Evolutionary conservation across 1,284 basidiomycete species (phyloP).

Genomic region (Coniferiporia weirii): DNA sequence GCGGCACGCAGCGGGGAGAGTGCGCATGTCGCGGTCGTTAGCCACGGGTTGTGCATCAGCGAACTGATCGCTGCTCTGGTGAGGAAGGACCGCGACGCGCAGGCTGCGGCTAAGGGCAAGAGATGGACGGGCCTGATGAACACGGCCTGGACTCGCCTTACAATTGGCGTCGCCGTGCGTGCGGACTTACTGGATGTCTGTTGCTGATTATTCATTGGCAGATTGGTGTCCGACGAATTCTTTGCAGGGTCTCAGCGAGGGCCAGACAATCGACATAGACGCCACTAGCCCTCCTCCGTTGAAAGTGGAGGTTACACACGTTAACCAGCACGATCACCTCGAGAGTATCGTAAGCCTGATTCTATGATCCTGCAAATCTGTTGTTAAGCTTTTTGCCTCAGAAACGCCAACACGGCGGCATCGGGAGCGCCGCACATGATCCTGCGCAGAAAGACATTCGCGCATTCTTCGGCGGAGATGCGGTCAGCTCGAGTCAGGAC

Average conservation of each 20-base stretch:
- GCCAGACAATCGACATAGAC: slow-evolving; percentile 25
- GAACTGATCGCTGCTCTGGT: slow-evolving; percentile 55
- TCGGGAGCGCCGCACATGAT: slow-evolving; percentile 68
- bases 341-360: slow-evolving; percentile 44
- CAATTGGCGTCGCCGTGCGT: slow-evolving; percentile 18
- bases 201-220: not conserved
- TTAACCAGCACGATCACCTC: slow-evolving; percentile 55
- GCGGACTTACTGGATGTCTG: not conserved
- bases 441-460: slow-evolving; percentile 72
- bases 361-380: slow-evolving; percentile 12
- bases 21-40: slow-evolving; percentile 66
- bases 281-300: slow-evolving; percentile 31
- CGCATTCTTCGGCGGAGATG: slow-evolving; percentile 68
- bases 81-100: slow-evolving; percentile 30
- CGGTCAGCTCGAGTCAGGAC: not conserved
- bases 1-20: slow-evolving; percentile 36
- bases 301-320: slow-evolving; percentile 41
- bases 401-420: slow-evolving; percentile 75
- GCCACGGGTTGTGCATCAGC: slow-evolving; percentile 75
- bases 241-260: slow-evolving; percentile 28
- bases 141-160: slow-evolving; percentile 65
- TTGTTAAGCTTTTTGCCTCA: slow-evolving; percentile 25
- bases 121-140: slow-evolving; percentile 56
- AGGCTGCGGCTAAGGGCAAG: slow-evolving; percentile 25
- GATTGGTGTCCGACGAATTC: not conserved